Base-by-base conservation (phyloP, 176 grass and related monocot species). In the Musa troglodytarum region DNA sequence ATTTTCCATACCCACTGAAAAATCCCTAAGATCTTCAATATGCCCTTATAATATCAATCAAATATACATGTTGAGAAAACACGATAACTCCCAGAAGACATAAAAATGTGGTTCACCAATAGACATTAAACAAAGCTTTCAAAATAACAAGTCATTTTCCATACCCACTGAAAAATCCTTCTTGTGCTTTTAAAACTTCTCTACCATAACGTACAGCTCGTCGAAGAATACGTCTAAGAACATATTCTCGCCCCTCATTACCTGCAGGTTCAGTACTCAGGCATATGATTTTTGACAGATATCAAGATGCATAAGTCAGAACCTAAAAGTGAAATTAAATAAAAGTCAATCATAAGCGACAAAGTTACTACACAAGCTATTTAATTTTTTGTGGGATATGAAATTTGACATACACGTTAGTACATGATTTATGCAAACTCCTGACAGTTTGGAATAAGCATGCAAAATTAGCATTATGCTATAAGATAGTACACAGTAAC, bases 161-260 rank as follows among this genome's bases (percentile, higher is more conserved):
- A 65, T 91, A 94, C 95, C 82, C 82, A 77, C 88, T 88, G 78
- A 97, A 90, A 83, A 97, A 97, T 28, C 83, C 86, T 83, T 83
- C 76, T 69, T 89, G 85, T 76, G 86, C 82, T 65, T 87, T 97
- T 66, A 97, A 58, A 64, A 93, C 89, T 76, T 90, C 85, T 75
- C 87, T 86, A 72, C 90, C 94, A 87, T 93, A 97, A 63, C 92
- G 87, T 78, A 97, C 94, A 51, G 88, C 94, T 23, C 90, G 87
- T 81, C 90, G 83, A 73, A 98, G 90, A 85, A 98, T 93, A 65
- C 94, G 85, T 79, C 94, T 89, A 19, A 98, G 90, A 71, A 98
- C 94, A 87, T 98, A 98, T 63, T 98, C 94, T 53, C 94, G 83
- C 55, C 94, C 94, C 55, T 98, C 94, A 76, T 99, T 99, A 69